These are phyloP conservation scores for Apophysomyces ossiformis DNA, from an alignment of 371 early-diverging fungal species.

Conservation along the genomic window DNA sequence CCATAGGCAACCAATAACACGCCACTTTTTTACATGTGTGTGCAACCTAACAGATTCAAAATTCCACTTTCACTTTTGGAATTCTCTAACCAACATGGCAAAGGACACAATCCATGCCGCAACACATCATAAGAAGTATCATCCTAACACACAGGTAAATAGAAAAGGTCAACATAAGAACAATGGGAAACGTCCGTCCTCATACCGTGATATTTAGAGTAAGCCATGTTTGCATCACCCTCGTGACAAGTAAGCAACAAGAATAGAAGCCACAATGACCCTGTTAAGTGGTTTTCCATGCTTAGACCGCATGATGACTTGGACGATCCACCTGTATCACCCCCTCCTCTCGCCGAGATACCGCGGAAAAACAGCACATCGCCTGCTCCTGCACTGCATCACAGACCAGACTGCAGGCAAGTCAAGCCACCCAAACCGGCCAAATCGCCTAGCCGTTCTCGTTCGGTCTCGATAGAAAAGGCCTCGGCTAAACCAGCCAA, in stretches of 20 bases:
- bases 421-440: neutral
- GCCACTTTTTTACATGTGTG: neutral
- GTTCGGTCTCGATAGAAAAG: neutral
- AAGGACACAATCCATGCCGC: neutral
- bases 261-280: neutral
- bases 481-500: too few species aligned
- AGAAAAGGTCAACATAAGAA: slow-evolving; percentile 13
- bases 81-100: neutral
- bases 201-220: slow-evolving; percentile 1
- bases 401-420: neutral
- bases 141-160: neutral
- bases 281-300: slow-evolving; percentile 2
- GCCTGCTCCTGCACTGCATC: slow-evolving; percentile 19
- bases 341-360: slow-evolving; percentile 2
- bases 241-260: slow-evolving; percentile 4
- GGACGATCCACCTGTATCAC: slow-evolving; percentile 10
- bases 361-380: slow-evolving; percentile 27
- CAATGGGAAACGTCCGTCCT: neutral
- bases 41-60: slow-evolving; percentile 10
- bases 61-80: slow-evolving; percentile 27
- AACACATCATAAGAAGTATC: neutral
- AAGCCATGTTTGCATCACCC: neutral
- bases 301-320: neutral
- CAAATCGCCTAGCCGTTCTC: neutral
- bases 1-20: neutral